Conservation (phyloP, 2,329 filamentous ascomycete genomes). For the Teratosphaeria zuluensis region DNA sequence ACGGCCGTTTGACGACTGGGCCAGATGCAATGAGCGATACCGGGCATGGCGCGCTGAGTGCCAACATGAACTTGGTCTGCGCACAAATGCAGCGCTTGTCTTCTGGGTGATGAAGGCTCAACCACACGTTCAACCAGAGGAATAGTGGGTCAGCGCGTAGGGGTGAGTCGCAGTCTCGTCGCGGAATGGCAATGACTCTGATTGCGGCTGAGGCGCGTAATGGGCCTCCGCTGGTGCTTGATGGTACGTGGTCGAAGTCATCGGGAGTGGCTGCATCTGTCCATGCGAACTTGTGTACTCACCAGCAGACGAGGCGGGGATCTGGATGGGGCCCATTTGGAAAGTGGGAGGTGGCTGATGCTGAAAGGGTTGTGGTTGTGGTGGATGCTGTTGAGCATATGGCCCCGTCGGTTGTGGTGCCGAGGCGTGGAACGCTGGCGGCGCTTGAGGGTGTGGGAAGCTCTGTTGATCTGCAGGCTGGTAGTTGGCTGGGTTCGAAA, state of each 20-base stretch:
- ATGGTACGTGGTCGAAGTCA: constrained; percentile 14
- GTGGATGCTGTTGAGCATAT: constrained; percentile 1
- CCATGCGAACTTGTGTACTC: constrained; percentile 15
- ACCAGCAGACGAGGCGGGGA: constrained; percentile 5
- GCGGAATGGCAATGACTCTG: constrained; percentile 1
- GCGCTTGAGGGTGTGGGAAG: neutral
- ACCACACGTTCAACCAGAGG: constrained; percentile 1
- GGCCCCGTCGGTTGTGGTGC: constrained; percentile 1
- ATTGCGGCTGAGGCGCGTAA: constrained; percentile 5
- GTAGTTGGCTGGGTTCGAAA: neutral
- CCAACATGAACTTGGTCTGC: neutral
- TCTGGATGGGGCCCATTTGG: constrained; percentile 15
- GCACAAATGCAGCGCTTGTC: neutral
- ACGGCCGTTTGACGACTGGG: too few species aligned
- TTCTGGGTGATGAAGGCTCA: neutral
- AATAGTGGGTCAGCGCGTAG: neutral
- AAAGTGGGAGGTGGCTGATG: constrained; percentile 10
- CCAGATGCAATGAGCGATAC: too few species aligned
- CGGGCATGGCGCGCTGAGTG: too few species aligned
- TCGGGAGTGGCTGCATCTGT: constrained; percentile 19
- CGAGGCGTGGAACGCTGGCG: neutral
- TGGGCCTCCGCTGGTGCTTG: constrained; percentile 10
- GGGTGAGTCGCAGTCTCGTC: neutral
- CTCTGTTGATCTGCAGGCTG: neutral
- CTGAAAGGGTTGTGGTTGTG: constrained; percentile 2